Percentiles rank a stretch among this genome's conserved stretches.
Conservation (phyloP, 2,329 filamentous ascomycete genomes). For the Diaporthe humulicola region DNA sequence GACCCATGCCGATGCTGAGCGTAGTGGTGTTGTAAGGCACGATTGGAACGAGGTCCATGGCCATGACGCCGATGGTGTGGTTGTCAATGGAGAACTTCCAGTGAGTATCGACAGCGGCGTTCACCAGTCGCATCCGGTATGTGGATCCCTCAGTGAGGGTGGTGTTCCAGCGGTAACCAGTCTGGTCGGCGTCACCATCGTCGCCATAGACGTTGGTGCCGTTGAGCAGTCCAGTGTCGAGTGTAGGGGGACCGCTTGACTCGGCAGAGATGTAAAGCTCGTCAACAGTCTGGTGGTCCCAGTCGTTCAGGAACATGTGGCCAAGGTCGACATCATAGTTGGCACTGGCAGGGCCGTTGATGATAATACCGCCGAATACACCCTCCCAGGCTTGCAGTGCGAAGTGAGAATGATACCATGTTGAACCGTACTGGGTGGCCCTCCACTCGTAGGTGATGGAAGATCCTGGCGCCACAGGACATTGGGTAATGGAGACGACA, state of each 20-base stretch:
- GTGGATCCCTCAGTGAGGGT: conserved; percentile 56
- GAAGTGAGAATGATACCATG: conserved; percentile 74
- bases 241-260: conserved; percentile 48
- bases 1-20: conserved; percentile 65
- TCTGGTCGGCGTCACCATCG: conserved; percentile 43
- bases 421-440: conserved; percentile 65
- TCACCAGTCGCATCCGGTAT: conserved; percentile 47
- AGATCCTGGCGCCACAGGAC: conserved; percentile 63
- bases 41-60: conserved; percentile 61
- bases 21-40: conserved; percentile 60
- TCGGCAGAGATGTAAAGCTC: conserved; percentile 50
- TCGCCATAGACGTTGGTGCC: conserved; percentile 55
- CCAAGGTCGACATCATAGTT: conserved; percentile 76
- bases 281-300: conserved; percentile 62
- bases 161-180: conserved; percentile 52
- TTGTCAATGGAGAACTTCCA: conserved; percentile 57
- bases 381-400: conserved; percentile 64
- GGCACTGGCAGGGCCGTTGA: conserved; percentile 69
- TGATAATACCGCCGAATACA: conserved; percentile 70
- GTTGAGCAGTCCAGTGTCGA: conserved; percentile 61
- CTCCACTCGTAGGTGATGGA: conserved; percentile 69
- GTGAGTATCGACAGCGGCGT: conserved; percentile 35
- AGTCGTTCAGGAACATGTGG: conserved; percentile 69
- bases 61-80: conserved; percentile 60
- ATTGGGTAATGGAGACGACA: conserved; percentile 57